A percentile compares a stretch with the other conserved stretches of the same genome.
These are phyloP conservation scores for Dalbergia oliveri DNA, from an alignment of 306 rosid genomes.

Conservation along the genomic window DNA sequence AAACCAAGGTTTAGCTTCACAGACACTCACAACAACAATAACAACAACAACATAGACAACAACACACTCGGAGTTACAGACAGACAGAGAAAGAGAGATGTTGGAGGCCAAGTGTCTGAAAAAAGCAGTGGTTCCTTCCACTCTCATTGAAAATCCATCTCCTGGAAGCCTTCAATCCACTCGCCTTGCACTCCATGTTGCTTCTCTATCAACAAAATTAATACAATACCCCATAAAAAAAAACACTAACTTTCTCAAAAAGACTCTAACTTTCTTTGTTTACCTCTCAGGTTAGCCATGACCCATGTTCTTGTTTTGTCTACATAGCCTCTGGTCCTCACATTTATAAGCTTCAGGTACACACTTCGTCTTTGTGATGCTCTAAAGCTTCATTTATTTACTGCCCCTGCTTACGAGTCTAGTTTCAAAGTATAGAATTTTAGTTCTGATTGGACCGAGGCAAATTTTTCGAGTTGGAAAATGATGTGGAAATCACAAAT, in stretches of 20 bases:
- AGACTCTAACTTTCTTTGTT: not conserved
- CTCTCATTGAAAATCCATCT: constrained; percentile 73
- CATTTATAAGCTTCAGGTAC: constrained; percentile 76
- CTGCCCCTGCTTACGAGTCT: no score
- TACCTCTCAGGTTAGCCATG: constrained; percentile 56
- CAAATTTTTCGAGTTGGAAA: not conserved
- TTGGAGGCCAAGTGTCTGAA: constrained; percentile 71
- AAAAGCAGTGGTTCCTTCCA: constrained; percentile 75
- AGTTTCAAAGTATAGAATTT: not conserved
- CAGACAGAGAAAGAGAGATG: constrained; percentile 38
- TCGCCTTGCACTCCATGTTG: constrained; percentile 84
- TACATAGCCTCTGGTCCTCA: constrained; percentile 85
- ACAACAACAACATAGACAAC: not conserved
- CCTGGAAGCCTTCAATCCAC: constrained; percentile 86
- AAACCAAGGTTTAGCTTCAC: not conserved
- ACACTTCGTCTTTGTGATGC: not conserved
- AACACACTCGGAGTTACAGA: not conserved
- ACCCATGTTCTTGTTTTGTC: constrained; percentile 58
- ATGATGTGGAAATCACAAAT: not conserved
- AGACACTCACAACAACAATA: not conserved
- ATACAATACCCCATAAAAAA: not conserved
- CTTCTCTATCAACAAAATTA: no score
- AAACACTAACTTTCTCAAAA: no score
- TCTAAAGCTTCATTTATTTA: no score
- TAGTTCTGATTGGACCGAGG: not conserved